Base-by-base conservation (phyloP, 768 basidiomycete species). In the Rhizopogon rudus region DNA sequence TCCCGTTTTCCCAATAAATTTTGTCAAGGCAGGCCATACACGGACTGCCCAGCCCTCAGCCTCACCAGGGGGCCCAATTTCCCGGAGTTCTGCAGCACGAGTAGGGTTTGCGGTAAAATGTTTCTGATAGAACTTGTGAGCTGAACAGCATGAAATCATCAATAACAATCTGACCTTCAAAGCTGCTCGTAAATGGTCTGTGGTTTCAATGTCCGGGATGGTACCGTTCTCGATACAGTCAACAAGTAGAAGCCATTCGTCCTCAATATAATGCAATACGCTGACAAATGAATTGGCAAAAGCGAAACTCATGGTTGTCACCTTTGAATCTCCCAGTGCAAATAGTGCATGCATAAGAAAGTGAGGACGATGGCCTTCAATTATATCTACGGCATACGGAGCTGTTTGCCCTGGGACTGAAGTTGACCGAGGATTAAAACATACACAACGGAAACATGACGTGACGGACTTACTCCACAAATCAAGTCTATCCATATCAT, bases 291-390 rank as follows among this genome's bases (percentile, higher is more conserved):
- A 13, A 2, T 58, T 55, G 22, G 52, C 41, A 8, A 63, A 61
- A 1, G 53, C 25, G 13, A 48, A 14, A 1, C 2, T 2, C 20
- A 66, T 54, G 4, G 1, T 20, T 1, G 17, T 14, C 10, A 67
- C 3, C 5, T 56, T 31, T n/a, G 40, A 41, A 25, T 29, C 35
- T 6, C 48, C 40, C 9, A 66, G 55, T 45, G 58, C 60, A 51
- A 66, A 66, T 4, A 65, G 56, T 9, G 59, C 61, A n/a, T 65
- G 60, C 5, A 67, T 58, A 25, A 60, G 33, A 8, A 63, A 28
- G 39, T 61, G 63, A 3, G 65, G 60, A 3, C 58, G 60, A 40
- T 60, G 44, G 12, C 60, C n/a, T 12, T 35, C 25, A 0, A 67
- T 54, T 9, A 54, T 39, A 12, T 59, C 58, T 8, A 58, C 61